A percentile compares a stretch with the other conserved stretches of the same genome.
Evolutionary conservation across 768 basidiomycete species (phyloP).

Genomic region (Tylopilus vinaceipallidus): DNA sequence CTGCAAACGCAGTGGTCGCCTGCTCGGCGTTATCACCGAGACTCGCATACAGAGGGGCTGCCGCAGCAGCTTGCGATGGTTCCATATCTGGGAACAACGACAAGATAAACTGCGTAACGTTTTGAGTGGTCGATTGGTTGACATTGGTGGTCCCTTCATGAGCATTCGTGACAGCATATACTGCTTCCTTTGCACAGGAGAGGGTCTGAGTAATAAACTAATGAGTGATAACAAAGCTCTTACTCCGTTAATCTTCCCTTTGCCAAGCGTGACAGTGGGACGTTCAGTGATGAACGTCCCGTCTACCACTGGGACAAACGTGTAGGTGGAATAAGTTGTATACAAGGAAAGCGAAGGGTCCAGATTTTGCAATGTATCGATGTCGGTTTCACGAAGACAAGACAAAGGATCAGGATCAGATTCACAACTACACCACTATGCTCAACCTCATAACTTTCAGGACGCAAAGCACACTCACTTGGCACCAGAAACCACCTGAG

Average conservation of each 20-base stretch:
- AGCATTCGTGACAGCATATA: slow-evolving; percentile 2
- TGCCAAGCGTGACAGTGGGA: background rate
- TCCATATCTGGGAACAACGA: background rate
- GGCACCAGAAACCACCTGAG: background rate
- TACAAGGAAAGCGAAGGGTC: background rate
- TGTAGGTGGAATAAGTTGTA: slow-evolving; percentile 2
- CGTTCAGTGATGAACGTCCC: background rate
- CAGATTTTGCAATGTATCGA: background rate
- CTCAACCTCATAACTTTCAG: background rate
- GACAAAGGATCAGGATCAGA: background rate
- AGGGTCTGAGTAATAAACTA: background rate
- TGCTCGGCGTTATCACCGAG: background rate
- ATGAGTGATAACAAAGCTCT: background rate
- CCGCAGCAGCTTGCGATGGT: background rate
- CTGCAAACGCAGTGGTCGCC: no score
- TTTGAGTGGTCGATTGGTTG: background rate
- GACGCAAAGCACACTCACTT: background rate
- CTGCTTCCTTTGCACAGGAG: no score
- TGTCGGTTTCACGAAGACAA: slow-evolving; percentile 5
- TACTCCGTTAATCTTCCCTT: slow-evolving; percentile 7
- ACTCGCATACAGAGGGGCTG: background rate
- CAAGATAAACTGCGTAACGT: slow-evolving; percentile 1
- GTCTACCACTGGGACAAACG: background rate
- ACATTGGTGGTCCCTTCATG: slow-evolving; percentile 8
- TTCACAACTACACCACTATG: background rate